Base-by-base conservation (phyloP, 129 eudicot species). In the Daucus carota region DNA sequence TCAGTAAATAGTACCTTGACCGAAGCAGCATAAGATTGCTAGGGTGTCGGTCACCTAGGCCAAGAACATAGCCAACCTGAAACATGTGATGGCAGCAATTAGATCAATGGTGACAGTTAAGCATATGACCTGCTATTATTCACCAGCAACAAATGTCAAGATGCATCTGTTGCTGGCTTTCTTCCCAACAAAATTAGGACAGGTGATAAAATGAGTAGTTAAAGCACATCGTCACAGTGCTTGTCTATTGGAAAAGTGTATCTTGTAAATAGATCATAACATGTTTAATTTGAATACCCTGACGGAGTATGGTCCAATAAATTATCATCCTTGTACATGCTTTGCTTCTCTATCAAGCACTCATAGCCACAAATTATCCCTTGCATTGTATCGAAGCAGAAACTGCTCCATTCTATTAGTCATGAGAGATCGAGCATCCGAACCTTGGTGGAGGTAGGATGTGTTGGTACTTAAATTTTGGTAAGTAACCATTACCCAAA, bases 1-100 rank as follows among this genome's bases (percentile, higher is more conserved):
- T 41, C 75, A 47, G 1, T 75, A 45, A 34, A 36, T 28, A 42
- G 12, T 89, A 95, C 99, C 97, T 95, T 85, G 75, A 90, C 32
- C 99, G 99, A 62, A 91, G 91, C 72, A 95, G 91, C 99, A 95
- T 95, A 74, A 95, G 97, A 83, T 95, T 95, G 87, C 99, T 95
- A 70, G 99, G 99, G 87, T 95, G 99, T 29, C 99, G 93, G 87
- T 95, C 99, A 73, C 99, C 99, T 73, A 95, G 83, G 46, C 99
- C 99, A 86, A 95, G 96, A 76, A 95, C 88, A 83, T 95, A 95
- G 73, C 99, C 99, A 68, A 92, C 99, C 99, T 95, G 86, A 69
- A 69, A 66, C 29, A 52, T 74, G 72, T 62, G 75, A 66, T 0
- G 0, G 29, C 17, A 12, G 14, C 18, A 63, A 63, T 63, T 14